Conservation (phyloP, 2,329 filamentous ascomycete genomes). For the Alternaria incomplexa region DNA sequence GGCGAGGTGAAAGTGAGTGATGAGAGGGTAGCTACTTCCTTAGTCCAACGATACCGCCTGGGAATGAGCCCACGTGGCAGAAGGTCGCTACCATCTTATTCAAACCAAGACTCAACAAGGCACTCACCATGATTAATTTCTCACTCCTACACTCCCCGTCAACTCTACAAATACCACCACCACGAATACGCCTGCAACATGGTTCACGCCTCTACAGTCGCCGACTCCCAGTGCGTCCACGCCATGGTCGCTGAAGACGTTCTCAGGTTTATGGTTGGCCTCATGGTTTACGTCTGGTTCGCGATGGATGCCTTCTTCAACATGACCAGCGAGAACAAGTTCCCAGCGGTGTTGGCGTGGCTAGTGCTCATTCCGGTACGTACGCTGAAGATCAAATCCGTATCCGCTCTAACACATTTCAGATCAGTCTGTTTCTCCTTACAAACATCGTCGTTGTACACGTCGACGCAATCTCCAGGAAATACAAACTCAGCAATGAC, state of each 20-base stretch:
- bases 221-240: neutral
- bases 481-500: neutral
- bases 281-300: neutral
- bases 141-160: neutral
- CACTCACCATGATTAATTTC: neutral
- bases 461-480: neutral
- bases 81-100: neutral
- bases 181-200: neutral
- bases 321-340: neutral
- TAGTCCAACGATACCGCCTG: neutral
- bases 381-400: neutral
- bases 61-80: neutral
- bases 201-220: neutral
- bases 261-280: neutral
- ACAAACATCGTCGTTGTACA: neutral
- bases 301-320: neutral
- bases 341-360: neutral
- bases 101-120: neutral
- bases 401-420: neutral
- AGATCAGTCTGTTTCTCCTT: neutral
- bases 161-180: neutral
- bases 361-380: neutral
- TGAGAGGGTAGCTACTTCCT: neutral
- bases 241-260: neutral
- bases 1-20: neutral